phyloP scores from a whole-genome alignment of 164 flowering plant species.

The Hamamelis virginiana region DNA sequence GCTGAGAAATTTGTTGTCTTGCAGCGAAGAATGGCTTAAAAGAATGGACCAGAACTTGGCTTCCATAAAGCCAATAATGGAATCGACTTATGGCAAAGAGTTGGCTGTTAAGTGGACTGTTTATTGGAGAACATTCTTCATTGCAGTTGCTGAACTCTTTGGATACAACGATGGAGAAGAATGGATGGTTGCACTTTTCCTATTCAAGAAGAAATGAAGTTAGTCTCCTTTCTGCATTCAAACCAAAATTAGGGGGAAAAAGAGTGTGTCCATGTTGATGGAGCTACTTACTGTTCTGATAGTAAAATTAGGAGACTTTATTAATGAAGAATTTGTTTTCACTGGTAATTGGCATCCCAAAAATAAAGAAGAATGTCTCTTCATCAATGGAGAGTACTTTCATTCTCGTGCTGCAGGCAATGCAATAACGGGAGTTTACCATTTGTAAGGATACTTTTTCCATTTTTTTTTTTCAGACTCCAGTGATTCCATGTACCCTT shows the following conservation, averaged over 20 bases:
- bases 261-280: neutral
- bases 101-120: slow-evolving; percentile 79
- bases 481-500: no score
- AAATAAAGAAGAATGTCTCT: neutral
- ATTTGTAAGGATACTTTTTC: no score
- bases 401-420: no score
- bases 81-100: slow-evolving; percentile 78
- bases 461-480: no score
- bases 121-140: slow-evolving; percentile 90
- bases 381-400: no score
- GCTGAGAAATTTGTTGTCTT: slow-evolving; percentile 14
- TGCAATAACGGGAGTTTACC: no score
- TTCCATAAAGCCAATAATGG: slow-evolving; percentile 72
- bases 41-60: slow-evolving; percentile 72
- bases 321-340: neutral
- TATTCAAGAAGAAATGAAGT: slow-evolving; percentile 66
- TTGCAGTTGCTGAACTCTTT: slow-evolving; percentile 85
- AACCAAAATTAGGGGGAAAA: no score
- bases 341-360: neutral
- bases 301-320: neutral
- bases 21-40: slow-evolving; percentile 88
- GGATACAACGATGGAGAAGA: slow-evolving; percentile 84
- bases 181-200: slow-evolving; percentile 87
- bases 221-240: no score
- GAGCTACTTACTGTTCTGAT: neutral